phyloP scores from a whole-genome alignment of 208 protist genomes.

The Leishmania amazonensis region DNA sequence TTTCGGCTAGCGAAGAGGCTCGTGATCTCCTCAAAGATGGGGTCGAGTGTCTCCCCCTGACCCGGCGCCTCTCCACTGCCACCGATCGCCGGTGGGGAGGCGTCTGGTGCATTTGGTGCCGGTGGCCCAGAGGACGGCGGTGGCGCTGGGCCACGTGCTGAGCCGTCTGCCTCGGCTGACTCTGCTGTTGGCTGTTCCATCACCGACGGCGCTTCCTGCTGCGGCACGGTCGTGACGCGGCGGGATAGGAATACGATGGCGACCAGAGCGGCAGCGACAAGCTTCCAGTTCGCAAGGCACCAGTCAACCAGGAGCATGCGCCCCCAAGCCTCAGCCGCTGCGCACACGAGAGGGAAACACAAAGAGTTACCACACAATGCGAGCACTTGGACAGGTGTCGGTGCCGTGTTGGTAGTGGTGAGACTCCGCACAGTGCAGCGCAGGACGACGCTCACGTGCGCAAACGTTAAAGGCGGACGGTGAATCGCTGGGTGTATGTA shows the following conservation, averaged over 20 bases:
- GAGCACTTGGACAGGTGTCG: not conserved
- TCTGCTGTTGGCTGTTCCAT: not conserved
- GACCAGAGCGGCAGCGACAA: not conserved
- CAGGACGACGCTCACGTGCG: not conserved
- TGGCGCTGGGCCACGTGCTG: not conserved
- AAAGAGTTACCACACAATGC: not conserved
- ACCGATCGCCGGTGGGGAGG: not conserved
- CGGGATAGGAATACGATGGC: constrained; percentile 13
- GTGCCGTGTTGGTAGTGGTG: not conserved
- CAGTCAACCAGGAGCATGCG: constrained; percentile 8
- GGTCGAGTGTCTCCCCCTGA: not conserved
- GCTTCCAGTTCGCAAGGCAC: constrained; percentile 12
- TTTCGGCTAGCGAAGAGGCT: constrained; percentile 35
- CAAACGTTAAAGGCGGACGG: not conserved
- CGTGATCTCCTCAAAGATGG: constrained; percentile 28
- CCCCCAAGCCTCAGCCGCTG: not conserved
- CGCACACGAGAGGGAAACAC: not conserved
- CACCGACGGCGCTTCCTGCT: not conserved
- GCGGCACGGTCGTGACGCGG: not conserved
- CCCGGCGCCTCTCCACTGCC: not conserved
- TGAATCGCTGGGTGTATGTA: not conserved
- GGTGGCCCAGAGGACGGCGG: not conserved
- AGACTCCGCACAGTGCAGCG: not conserved
- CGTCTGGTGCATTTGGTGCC: not conserved
- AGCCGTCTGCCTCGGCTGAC: not conserved